Evolutionary conservation across 495 filamentous ascomycete genomes (phyloP).

Genomic region (Xylaria intraflava): DNA sequence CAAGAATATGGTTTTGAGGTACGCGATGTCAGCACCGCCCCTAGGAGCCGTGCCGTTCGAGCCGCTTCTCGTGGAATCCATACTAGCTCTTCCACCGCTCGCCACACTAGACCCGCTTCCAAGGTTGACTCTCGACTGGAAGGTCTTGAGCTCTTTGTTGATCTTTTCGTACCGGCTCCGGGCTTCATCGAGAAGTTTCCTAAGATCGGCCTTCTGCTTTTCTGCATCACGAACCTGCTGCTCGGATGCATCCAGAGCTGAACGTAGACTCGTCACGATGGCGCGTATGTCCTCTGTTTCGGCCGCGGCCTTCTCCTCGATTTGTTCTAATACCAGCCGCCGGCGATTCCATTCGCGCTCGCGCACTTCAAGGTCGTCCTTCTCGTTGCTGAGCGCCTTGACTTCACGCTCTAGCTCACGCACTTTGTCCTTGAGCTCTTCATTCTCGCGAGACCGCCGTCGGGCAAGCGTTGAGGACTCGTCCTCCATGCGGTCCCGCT

Average conservation of each 20-base stretch:
- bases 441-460: constrained; percentile 70
- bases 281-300: constrained; percentile 69
- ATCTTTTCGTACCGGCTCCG: constrained; percentile 71
- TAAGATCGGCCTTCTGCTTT: constrained; percentile 69
- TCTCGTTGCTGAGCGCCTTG: constrained; percentile 61
- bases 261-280: constrained; percentile 72
- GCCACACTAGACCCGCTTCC: constrained; percentile 17
- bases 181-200: constrained; percentile 68
- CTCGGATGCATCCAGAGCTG: constrained; percentile 80
- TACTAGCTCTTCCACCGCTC: constrained; percentile 36
- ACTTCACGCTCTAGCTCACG: constrained; percentile 75
- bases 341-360: constrained; percentile 61
- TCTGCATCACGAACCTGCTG: constrained; percentile 73
- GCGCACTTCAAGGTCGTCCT: constrained; percentile 58
- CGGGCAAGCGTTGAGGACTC: constrained; percentile 74
- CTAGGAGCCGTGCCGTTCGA: constrained; percentile 34
- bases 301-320: constrained; percentile 56
- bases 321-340: constrained; percentile 66
- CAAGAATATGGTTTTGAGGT: constrained; percentile 89
- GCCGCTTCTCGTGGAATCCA: constrained; percentile 54
- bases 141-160: constrained; percentile 54
- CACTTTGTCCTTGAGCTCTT: constrained; percentile 72
- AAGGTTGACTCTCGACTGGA: constrained; percentile 30
- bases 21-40: constrained; percentile 64
- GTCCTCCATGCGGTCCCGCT: constrained; percentile 87